phyloP scores from a whole-genome alignment of 2,329 filamentous ascomycete genomes.

The Stemphylium lycopersici region DNA sequence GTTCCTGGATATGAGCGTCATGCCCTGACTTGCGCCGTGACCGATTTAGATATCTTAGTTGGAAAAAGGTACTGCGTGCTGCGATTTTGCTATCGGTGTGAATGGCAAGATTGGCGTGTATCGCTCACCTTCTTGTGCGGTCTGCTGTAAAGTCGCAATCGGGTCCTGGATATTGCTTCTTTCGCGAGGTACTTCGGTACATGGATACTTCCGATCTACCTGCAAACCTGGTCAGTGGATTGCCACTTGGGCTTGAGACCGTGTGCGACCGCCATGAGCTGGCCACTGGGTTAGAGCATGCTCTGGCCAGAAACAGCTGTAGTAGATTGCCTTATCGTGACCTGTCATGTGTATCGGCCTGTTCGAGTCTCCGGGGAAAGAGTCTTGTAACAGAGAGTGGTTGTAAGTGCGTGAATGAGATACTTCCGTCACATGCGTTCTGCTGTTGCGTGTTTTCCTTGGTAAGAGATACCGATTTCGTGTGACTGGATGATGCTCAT shows the following conservation, averaged over 20 bases:
- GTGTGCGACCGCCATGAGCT: constrained; percentile 3
- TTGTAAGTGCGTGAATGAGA: constrained; percentile 22
- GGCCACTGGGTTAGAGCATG: constrained; percentile 6
- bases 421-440: constrained; percentile 5
- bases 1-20: background rate
- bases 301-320: background rate
- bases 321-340: constrained; percentile 8
- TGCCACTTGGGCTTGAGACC: constrained; percentile 7
- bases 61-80: background rate
- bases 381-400: constrained; percentile 15
- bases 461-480: background rate
- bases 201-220: constrained; percentile 14
- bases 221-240: constrained; percentile 29
- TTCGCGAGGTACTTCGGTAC: constrained; percentile 23
- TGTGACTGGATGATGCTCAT: constrained; percentile 1
- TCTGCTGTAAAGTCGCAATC: background rate
- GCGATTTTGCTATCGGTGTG: background rate
- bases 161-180: background rate
- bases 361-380: constrained; percentile 13
- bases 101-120: background rate
- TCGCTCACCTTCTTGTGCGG: background rate
- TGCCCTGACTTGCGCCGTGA: constrained; percentile 1
- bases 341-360: constrained; percentile 1
- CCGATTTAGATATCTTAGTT: background rate
- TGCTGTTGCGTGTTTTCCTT: background rate